Evolutionary conservation across 495 filamentous ascomycete genomes (phyloP).

Genomic region (Trichocladium uniseriatum): DNA sequence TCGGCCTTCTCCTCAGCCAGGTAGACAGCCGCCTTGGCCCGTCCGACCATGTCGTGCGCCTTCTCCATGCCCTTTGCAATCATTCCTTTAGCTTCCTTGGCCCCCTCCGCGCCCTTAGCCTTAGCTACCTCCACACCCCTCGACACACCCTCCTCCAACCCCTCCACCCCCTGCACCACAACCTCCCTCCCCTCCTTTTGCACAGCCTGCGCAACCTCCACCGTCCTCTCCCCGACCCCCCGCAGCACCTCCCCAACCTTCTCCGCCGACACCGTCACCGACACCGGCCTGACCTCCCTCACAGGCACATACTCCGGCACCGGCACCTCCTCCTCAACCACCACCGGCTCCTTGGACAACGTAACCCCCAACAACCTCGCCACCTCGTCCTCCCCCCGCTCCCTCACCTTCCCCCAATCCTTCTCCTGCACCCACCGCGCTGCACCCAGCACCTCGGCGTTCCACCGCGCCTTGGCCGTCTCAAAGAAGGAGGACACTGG

Average conservation of each 20-base stretch:
- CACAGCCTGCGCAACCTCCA: not conserved
- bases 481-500: slow-evolving; percentile 43
- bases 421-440: slow-evolving; percentile 59
- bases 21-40: slow-evolving; percentile 22
- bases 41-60: slow-evolving; percentile 14
- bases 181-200: slow-evolving; percentile 17
- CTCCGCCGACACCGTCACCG: slow-evolving; percentile 21
- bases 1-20: slow-evolving; percentile 21
- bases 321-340: slow-evolving; percentile 8
- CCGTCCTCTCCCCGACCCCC: not conserved
- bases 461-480: slow-evolving; percentile 70
- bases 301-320: slow-evolving; percentile 22
- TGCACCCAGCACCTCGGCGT: slow-evolving; percentile 58
- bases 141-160: not conserved
- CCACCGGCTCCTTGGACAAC: slow-evolving; percentile 3
- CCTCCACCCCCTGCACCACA: slow-evolving; percentile 10
- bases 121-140: not conserved
- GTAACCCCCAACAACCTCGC: slow-evolving; percentile 15
- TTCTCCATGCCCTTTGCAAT: slow-evolving; percentile 19
- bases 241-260: slow-evolving; percentile 4
- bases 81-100: not conserved
- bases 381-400: slow-evolving; percentile 40
- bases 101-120: not conserved
- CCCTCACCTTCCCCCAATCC: slow-evolving; percentile 52
- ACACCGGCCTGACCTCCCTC: slow-evolving; percentile 9